Conservation (phyloP, 2,329 filamentous ascomycete species). For the Thelonectria discophora region DNA sequence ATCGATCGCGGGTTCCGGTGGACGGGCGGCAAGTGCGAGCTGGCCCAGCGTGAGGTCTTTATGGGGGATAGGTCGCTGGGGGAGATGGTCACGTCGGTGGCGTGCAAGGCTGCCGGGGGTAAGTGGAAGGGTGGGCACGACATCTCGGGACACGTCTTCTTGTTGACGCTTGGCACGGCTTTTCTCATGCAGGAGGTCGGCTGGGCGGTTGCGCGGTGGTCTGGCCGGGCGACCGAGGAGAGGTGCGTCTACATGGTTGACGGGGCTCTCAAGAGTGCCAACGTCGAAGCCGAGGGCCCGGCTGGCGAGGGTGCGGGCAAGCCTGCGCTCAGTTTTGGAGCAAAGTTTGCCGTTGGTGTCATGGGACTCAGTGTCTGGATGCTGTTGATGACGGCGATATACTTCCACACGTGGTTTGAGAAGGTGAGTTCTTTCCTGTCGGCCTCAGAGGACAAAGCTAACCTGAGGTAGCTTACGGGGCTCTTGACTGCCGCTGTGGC, state of each 20-base stretch:
- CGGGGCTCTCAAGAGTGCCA: conserved; percentile 69
- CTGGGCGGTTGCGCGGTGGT: conserved; percentile 63
- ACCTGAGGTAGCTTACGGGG: conserved; percentile 59
- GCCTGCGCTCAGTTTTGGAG: conserved; percentile 54
- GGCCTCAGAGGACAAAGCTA: conserved; percentile 25
- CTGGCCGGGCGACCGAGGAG: conserved; percentile 62
- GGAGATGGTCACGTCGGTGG: conserved; percentile 73
- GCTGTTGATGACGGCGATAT: conserved; percentile 97
- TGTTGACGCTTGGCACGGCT: conserved; percentile 84
- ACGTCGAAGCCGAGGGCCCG: conserved; percentile 53
- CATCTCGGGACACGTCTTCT: conserved; percentile 93
- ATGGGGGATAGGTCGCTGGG: conserved; percentile 57
- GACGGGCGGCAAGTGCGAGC: conserved; percentile 85
- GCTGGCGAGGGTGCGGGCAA: conserved; percentile 37
- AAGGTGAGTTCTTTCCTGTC: conserved; percentile 69
- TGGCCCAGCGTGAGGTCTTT: conserved; percentile 58
- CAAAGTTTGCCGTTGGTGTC: conserved; percentile 69
- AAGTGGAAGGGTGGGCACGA: conserved; percentile 94
- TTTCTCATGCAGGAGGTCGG: conserved; percentile 83
- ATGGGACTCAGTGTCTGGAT: conserved; percentile 87
- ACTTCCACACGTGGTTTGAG: conserved; percentile 98
- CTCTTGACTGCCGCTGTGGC: conserved; percentile 58
- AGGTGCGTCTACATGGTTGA: conserved; percentile 72
- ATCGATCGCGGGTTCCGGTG: conserved; percentile 91
- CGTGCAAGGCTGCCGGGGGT: conserved; percentile 85